Evolutionary conservation across 1,284 basidiomycete genomes (phyloP), one percentile per base, ranked within the genome.

Genomic region (Sanghuangporus weigelae): DNA sequence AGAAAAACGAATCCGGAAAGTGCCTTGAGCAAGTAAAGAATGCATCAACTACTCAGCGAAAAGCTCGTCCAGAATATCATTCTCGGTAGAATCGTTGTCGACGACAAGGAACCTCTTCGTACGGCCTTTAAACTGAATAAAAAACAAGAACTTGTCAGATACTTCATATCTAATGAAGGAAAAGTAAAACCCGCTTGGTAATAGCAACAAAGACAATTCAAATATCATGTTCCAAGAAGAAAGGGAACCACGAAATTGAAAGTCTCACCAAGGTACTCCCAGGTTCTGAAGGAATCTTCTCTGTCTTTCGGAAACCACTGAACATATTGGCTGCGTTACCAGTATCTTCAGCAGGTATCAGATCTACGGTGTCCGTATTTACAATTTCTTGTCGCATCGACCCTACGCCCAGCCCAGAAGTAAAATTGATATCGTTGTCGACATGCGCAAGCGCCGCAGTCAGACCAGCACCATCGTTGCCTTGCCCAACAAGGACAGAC

Each of bases 1-100:
- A 42, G 40, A 42, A 42, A 42, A 12, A 8, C 2, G 3, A 7
- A 42, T 42, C 40, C 40, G 3, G n/a, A 42, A 8, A 3, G 40
- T 42, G 6, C 3, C 40, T 42, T 42, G 40, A 11, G 44, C 6
- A 14, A 11, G 6, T 19, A 14, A 46, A 19, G 16, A 46, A 51
- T 11, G 50, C 26, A 23, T 51, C 50, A 51, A 11, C 23, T 51
- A 35, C n/a, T 57, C 55, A n/a, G 58, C 57, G 16, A 54, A 36
- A n/a, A 63, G 56, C 3, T 58, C 62, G 23, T 53, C 62, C 23
- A 63, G 48, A 38, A 53, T 35, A 39, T 63, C 62, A 26, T 59
- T 23, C 7, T 16, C 62, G 5, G 57, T 21, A 48, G 49, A 58
- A n/a, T 63, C 62, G 40, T 44, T 55, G 35, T 63, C 46, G 16